These are phyloP conservation scores for Xerocomellus dryophilus DNA, from an alignment of 768 basidiomycete species.

Conservation along the genomic window DNA sequence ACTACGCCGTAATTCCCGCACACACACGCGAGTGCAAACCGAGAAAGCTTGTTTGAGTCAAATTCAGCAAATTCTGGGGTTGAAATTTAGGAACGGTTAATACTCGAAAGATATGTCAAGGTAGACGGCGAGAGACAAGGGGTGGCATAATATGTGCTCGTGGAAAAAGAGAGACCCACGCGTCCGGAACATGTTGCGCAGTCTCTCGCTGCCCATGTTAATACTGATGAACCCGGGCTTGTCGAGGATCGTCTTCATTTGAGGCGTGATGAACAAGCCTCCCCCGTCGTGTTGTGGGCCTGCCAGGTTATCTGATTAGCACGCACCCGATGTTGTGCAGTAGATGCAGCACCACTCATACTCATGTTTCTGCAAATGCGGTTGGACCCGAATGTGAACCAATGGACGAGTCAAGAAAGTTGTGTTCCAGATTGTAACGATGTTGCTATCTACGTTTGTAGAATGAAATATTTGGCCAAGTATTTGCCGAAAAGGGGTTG, in stretches of 20 bases:
- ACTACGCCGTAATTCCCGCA: slow-evolving; percentile 20
- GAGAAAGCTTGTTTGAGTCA: slow-evolving; percentile 18
- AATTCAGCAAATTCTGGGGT: slow-evolving; percentile 22
- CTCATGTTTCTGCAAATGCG: slow-evolving; percentile 7
- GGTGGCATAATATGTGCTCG: too few species aligned
- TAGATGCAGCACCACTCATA: slow-evolving; percentile 3
- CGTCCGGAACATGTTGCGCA: slow-evolving; percentile 31
- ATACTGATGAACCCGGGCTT: slow-evolving; percentile 26
- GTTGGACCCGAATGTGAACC: not conserved
- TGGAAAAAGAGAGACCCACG: slow-evolving; percentile 19
- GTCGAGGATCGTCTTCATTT: slow-evolving; percentile 28
- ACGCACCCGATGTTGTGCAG: not conserved
- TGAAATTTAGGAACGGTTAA: too few species aligned
- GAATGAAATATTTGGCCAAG: too few species aligned
- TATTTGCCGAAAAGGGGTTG: too few species aligned
- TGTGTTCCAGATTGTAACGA: not conserved
- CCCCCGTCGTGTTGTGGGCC: slow-evolving; percentile 18
- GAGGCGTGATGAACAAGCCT: slow-evolving; percentile 24
- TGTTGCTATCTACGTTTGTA: too few species aligned
- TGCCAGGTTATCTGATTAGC: slow-evolving; percentile 8
- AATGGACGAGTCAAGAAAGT: not conserved
- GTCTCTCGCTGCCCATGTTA: slow-evolving; percentile 23
- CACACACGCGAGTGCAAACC: slow-evolving; percentile 26
- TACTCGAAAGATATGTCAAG: too few species aligned
- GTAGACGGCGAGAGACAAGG: not conserved